Evolutionary conservation across 2,329 filamentous ascomycete species (phyloP), one percentile per base, ranked within the genome.

Genomic region (Diaporthe citriasiana): DNA sequence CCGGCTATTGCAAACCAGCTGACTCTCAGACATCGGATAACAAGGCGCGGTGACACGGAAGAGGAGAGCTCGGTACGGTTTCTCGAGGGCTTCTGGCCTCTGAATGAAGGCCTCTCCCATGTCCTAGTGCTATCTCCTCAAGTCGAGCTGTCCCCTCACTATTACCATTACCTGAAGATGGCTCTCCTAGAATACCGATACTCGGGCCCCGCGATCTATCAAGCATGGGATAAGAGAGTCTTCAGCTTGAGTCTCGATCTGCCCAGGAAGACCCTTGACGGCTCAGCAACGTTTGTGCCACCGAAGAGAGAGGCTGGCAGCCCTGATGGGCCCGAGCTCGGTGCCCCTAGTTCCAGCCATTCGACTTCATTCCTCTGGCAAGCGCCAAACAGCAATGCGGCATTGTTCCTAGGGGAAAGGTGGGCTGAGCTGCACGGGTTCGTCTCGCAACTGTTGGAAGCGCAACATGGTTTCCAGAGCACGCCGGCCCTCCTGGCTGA

Each of bases 371-470:
- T 97, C 79, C 85, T 97, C 12, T 98, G 95, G 92, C 93, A 98
- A 82, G 91, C 92, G 2, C 95, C 96, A 7, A 93, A 92, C 77
- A 94, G 93, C 79, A 93, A 97, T 76, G 95, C 96, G 0, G 90
- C 92, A 15, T 87, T 99, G 13, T 93, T 96, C 80, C 91, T 97
- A 72, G 95, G 95, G 56, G 90, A 95, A 63, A 95, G 93, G 79
- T 99, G 97, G 97, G 85, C 90, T 17, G 94, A 97, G 78, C 88
- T 98, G 13, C 95, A 98, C 80, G 89, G 91, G 15, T 97, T 97
- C 78, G 88, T 97, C 2, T 90, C 93, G 15, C 88, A 89, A 63
- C 86, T 92, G 9, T 84, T 95, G 22, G 84, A 87, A 42, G 80
- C 80, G 25, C 84, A 86, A 55, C 82, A 83, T 47, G 77, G 78